These are phyloP conservation scores for Trichocomaceae sp. DNA, from an alignment of 2,329 filamentous ascomycete species.

Conservation along the genomic window DNA sequence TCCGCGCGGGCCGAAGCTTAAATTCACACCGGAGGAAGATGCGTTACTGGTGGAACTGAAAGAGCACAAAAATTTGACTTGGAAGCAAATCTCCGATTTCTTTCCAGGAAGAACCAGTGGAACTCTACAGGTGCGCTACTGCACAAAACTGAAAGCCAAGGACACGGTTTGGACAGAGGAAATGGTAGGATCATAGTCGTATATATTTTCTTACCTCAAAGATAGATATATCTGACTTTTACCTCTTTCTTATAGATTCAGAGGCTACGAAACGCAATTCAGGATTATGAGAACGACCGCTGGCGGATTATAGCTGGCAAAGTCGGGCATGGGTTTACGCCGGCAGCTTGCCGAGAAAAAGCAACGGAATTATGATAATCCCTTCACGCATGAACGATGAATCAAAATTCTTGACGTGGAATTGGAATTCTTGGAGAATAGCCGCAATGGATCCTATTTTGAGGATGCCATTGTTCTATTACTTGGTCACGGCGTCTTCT, in stretches of 20 bases:
- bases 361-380: constrained; percentile 53
- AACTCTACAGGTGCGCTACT: constrained; percentile 88
- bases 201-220: neutral
- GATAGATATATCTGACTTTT: neutral
- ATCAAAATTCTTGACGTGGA: constrained; percentile 17
- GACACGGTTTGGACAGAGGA: constrained; percentile 90
- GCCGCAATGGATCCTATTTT: neutral
- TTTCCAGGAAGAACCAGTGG: constrained; percentile 87
- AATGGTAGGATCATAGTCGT: constrained; percentile 53
- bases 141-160: constrained; percentile 90
- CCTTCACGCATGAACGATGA: neutral
- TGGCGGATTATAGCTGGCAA: constrained; percentile 90
- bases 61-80: constrained; percentile 88
- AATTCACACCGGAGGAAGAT: constrained; percentile 90
- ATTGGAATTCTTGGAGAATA: neutral
- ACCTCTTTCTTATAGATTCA: constrained; percentile 26
- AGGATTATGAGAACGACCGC: constrained; percentile 56
- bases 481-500: constrained; percentile 4
- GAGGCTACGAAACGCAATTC: constrained; percentile 33
- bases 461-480: neutral
- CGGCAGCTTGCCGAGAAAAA: constrained; percentile 77
- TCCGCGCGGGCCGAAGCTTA: constrained; percentile 81
- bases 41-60: constrained; percentile 81
- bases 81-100: constrained; percentile 97
- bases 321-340: constrained; percentile 83